phyloP scores from a whole-genome alignment of 2,329 filamentous ascomycete genomes.

The Diplodia sapinea region DNA sequence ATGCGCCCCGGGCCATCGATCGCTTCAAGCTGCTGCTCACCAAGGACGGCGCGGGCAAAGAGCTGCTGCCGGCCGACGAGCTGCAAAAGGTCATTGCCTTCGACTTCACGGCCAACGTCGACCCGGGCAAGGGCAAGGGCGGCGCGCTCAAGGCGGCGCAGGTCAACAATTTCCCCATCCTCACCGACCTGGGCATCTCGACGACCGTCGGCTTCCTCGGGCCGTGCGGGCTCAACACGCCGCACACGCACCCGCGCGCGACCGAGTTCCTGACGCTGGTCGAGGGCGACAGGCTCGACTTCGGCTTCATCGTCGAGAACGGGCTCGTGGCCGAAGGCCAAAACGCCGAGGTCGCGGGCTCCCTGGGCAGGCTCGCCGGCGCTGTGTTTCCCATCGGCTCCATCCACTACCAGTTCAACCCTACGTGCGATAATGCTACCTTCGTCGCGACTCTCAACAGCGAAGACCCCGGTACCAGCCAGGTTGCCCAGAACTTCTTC shows the following conservation, averaged over 20 bases:
- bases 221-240: conserved; percentile 56
- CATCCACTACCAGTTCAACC: conserved; percentile 59
- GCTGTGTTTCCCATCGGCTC: conserved; percentile 55
- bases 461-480: conserved; percentile 52
- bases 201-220: conserved; percentile 49
- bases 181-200: conserved; percentile 47
- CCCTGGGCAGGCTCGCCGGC: conserved; percentile 50
- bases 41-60: conserved; percentile 34
- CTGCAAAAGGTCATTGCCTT: conserved; percentile 64
- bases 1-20: conserved; percentile 46
- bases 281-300: conserved; percentile 47
- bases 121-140: conserved; percentile 17
- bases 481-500: conserved; percentile 54
- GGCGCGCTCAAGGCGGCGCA: conserved; percentile 37
- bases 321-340: conserved; percentile 44
- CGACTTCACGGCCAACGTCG: conserved; percentile 52
- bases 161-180: conserved; percentile 49
- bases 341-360: conserved; percentile 48
- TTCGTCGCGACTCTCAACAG: conserved; percentile 53
- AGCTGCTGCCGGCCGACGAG: conserved; percentile 42
- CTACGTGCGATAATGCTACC: conserved; percentile 51
- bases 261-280: conserved; percentile 57
- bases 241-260: conserved; percentile 56
- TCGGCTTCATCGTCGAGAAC: conserved; percentile 57
- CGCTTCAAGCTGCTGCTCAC: conserved; percentile 48